These are phyloP conservation scores for Paramecium tetraurelia DNA, from an alignment of 73 alveolate species.

Conservation along the genomic window DNA sequence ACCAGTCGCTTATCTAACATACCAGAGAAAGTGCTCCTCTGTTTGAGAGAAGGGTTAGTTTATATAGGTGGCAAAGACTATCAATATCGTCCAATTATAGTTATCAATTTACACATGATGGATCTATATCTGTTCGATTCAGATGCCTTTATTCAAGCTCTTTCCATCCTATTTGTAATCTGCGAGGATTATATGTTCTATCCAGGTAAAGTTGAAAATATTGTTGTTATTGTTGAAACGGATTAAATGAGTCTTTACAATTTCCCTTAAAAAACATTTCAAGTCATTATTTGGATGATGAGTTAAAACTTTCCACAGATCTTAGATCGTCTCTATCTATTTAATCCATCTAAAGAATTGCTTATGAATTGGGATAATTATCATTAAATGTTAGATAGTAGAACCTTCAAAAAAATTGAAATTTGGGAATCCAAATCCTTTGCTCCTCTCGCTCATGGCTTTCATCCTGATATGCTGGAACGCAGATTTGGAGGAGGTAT, in stretches of 20 bases:
- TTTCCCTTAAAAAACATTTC: constrained; percentile 16
- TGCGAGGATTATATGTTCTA: constrained; percentile 45
- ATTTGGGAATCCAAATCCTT: constrained; percentile 45
- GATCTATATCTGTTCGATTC: constrained; percentile 31
- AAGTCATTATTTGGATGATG: constrained; percentile 42
- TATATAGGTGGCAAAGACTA: constrained; percentile 45
- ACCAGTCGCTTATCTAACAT: neutral
- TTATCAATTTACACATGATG: neutral
- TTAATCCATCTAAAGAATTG: constrained; percentile 27
- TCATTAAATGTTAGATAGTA: neutral
- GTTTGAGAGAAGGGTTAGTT: neutral
- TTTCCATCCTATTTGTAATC: neutral
- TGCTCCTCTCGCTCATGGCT: constrained; percentile 53
- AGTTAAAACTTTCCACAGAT: constrained; percentile 39
- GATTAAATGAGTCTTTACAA: constrained; percentile 1
- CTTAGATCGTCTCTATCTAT: constrained; percentile 17
- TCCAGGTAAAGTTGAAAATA: constrained; percentile 23
- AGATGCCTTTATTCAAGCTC: constrained; percentile 2
- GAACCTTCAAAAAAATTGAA: constrained; percentile 40
- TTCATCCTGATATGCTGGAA: constrained; percentile 46
- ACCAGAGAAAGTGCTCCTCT: neutral
- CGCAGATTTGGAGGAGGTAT: constrained; percentile 38
- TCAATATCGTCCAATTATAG: constrained; percentile 29
- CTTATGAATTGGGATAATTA: neutral
- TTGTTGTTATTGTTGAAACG: constrained; percentile 34